phyloP scores from a whole-genome alignment of 345 rosid genomes.

The Firmiana major region DNA sequence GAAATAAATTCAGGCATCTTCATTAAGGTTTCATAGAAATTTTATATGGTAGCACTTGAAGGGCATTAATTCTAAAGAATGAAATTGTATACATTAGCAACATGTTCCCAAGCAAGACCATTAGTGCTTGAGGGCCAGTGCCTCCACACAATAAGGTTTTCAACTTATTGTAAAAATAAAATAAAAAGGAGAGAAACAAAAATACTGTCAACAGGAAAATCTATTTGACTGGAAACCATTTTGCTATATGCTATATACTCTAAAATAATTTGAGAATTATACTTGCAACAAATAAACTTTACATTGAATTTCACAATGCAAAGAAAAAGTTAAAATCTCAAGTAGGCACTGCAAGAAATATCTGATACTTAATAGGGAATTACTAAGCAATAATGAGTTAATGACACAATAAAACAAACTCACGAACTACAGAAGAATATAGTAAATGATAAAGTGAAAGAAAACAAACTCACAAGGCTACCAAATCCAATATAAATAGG shows the following conservation, averaged over 20 bases:
- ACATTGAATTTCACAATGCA: not conserved
- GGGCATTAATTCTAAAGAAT: not conserved
- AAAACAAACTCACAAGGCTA: conserved; percentile 78
- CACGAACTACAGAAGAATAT: not conserved
- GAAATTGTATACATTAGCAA: not conserved
- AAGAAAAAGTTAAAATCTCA: conserved; percentile 7
- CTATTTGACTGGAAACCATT: not conserved
- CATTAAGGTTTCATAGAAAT: not conserved
- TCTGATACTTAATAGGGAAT: not conserved
- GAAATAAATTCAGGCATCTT: not conserved
- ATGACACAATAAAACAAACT: not conserved
- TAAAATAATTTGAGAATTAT: not conserved
- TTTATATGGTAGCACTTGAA: not conserved
- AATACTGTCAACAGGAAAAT: not conserved
- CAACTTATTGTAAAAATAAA: conserved; percentile 2
- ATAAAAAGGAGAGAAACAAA: not conserved
- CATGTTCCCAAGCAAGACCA: not conserved
- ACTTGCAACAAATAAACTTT: not conserved
- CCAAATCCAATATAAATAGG: conserved; percentile 98
- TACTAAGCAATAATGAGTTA: not conserved
- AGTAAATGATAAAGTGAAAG: not conserved
- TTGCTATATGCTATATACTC: not conserved
- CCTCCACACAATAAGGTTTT: not conserved
- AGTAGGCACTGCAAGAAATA: not conserved
- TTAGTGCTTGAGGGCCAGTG: too few species aligned